Evolutionary conservation across 75 land plant genomes (phyloP).

Genomic region (Azolla pinnata): DNA sequence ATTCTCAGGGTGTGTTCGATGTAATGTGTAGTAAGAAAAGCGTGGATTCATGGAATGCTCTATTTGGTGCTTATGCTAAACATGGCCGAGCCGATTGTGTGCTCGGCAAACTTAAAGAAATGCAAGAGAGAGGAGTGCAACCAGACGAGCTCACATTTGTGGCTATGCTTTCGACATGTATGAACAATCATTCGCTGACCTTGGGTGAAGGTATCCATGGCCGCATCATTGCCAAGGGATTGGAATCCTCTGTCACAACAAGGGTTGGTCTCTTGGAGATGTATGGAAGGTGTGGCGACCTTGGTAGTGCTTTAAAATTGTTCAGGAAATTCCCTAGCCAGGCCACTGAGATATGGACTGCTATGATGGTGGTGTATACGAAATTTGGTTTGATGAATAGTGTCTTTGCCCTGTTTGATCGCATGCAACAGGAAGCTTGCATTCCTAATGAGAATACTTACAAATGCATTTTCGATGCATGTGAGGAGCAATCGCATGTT

Average conservation of each 20-base stretch:
- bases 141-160: conserved; percentile 8
- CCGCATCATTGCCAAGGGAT: conserved; percentile 22
- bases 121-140: conserved; percentile 9
- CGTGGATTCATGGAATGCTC: conserved; percentile 17
- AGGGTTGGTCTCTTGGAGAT: conserved; percentile 7
- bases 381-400: too few relatives aligned
- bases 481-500: too few relatives aligned
- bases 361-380: too few relatives aligned
- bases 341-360: too few relatives aligned
- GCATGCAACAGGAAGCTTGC: too few relatives aligned
- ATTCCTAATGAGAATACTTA: too few relatives aligned
- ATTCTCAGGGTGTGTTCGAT: conserved; percentile 7
- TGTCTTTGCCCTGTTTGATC: too few relatives aligned
- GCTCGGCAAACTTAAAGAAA: conserved; percentile 8
- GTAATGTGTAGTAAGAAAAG: conserved; percentile 6
- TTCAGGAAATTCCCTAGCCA: too few relatives aligned
- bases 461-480: too few relatives aligned
- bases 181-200: conserved; percentile 34
- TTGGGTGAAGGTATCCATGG: conserved; percentile 46
- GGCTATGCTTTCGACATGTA: conserved; percentile 14
- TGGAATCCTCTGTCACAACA: conserved; percentile 13
- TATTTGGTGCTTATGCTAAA: conserved; percentile 13
- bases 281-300: conserved; percentile 13
- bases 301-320: too few relatives aligned
- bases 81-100: conserved; percentile 12